Evolutionary conservation across 331 rosid genomes (phyloP).

Genomic region (Malus hybrid): DNA sequence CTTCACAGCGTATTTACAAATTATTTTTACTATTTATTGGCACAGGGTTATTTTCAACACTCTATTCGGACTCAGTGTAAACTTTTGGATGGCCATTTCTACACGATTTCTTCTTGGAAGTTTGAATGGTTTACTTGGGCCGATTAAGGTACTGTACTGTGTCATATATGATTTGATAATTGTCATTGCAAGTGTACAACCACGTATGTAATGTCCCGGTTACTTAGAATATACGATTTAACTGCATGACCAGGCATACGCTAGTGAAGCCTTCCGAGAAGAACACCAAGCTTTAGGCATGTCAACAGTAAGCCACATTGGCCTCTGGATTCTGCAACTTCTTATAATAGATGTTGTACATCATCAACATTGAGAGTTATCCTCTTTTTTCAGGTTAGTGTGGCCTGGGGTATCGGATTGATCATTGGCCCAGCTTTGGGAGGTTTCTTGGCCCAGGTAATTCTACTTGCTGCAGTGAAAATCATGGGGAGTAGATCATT

Average conservation of each 20-base stretch:
- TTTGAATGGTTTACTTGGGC: constrained; percentile 76
- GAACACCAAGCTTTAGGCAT: constrained; percentile 79
- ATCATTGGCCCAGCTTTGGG: constrained; percentile 91
- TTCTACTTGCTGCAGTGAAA: not conserved
- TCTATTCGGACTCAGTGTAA: constrained; percentile 82
- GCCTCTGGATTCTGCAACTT: not conserved
- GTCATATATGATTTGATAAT: not conserved
- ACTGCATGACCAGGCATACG: constrained; percentile 59
- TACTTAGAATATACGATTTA: not conserved
- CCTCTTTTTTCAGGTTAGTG: constrained; percentile 49
- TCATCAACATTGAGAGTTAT: not conserved
- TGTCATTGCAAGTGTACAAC: not conserved
- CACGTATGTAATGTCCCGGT: not conserved
- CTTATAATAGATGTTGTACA: not conserved
- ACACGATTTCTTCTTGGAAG: constrained; percentile 82
- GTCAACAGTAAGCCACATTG: constrained; percentile 54
- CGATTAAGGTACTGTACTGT: constrained; percentile 56
- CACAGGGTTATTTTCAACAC: constrained; percentile 77
- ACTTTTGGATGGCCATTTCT: constrained; percentile 77
- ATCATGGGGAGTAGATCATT: not conserved
- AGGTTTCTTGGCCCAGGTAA: constrained; percentile 86
- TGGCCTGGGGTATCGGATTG: constrained; percentile 76
- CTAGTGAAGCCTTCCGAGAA: constrained; percentile 57
- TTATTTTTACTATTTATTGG: not conserved
- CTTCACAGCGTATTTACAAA: not conserved